Evolutionary conservation across 2,329 filamentous ascomycete species (phyloP), one percentile per base, ranked within the genome.

Genomic region (Thielaviopsis ethacetica): DNA sequence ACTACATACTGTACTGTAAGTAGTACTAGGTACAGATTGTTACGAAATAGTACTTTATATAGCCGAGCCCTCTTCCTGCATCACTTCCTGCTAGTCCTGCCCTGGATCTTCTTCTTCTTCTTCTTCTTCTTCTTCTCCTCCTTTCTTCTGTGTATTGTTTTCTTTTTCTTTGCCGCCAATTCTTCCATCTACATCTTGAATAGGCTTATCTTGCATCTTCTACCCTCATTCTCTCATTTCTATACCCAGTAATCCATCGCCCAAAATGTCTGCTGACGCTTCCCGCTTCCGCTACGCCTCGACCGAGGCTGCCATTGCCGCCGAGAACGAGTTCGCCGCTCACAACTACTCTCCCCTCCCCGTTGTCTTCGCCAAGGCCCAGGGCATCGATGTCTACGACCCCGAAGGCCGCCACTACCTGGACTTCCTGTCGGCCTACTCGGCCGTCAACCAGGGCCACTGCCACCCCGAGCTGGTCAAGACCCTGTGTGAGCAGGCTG

Each of bases 311-410:
- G 91, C 93, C 66, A 94, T 96, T 70, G 75, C 83, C 57, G 75
- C 83, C 57, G 93, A 98, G 75, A 78, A 88, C 67, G 77, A 87
- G 69, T 91, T 82, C 71, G 93, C 93, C 55, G 93, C 93, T 54
- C 93, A 98, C 81, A 98, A 98, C 78, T 98, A 98, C 78, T 91
- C 97, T 73, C 93, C 93, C 17, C 81, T 98, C 2, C 93, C 93
- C 49, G 84, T 98, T 62, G 93, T 95, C 68, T 96, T 97, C 72
- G 79, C 91, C 59, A 82, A 83, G 64, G 93, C 90, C 50, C 80
- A 84, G 66, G 93, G 91, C 54, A 85, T 86, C 68, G 84, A 86
- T 62, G 93, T 97, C 61, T 98, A 93, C 91, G 93, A 98, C 69
- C 93, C 93, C 19, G 93, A 98, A 76, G 90, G 88, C 68, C 87